Percentiles rank a stretch among this genome's conserved stretches.
Evolutionary conservation across 75 land plant species (phyloP).

Genomic region (Gnetum montanum): DNA sequence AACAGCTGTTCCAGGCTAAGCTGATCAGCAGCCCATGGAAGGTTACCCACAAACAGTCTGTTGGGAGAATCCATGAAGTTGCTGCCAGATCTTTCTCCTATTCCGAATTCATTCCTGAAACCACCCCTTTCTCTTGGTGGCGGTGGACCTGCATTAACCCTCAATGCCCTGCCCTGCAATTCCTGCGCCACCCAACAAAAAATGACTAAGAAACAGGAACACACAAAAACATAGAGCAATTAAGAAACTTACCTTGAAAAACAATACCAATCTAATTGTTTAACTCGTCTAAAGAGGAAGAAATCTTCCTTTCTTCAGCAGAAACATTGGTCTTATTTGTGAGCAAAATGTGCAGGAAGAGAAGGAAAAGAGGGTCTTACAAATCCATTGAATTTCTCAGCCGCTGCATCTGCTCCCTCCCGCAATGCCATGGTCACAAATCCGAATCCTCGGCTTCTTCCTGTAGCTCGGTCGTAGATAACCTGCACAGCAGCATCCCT

Average conservation of each 20-base stretch:
- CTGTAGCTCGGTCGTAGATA: constrained; percentile 22
- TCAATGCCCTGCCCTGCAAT: constrained; percentile 46
- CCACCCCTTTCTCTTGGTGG: constrained; percentile 31
- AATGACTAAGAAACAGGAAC: too few species aligned
- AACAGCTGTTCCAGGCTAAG: constrained; percentile 53
- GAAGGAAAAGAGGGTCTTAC: too few species aligned
- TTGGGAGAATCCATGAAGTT: constrained; percentile 10
- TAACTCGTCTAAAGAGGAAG: too few species aligned
- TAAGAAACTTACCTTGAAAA: too few species aligned
- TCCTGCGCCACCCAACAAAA: constrained; percentile 30
- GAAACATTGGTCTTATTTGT: too few species aligned
- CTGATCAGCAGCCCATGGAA: constrained; percentile 81
- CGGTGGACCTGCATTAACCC: constrained; percentile 67
- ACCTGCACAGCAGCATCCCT: too few species aligned
- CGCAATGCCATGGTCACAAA: constrained; percentile 20
- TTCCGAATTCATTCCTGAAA: constrained; percentile 1
- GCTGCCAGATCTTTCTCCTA: constrained; percentile 1
- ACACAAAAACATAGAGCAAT: too few species aligned
- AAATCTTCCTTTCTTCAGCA: too few species aligned
- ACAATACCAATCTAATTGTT: too few species aligned
- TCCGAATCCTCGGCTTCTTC: constrained; percentile 36
- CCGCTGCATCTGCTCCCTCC: constrained; percentile 19
- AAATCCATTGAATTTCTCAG: constrained; percentile 16
- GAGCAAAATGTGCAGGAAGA: too few species aligned
- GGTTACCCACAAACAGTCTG: constrained; percentile 73